Evolutionary conservation across 2,329 filamentous ascomycete species (phyloP).

Genomic region (Xylariomycetidae sp.): DNA sequence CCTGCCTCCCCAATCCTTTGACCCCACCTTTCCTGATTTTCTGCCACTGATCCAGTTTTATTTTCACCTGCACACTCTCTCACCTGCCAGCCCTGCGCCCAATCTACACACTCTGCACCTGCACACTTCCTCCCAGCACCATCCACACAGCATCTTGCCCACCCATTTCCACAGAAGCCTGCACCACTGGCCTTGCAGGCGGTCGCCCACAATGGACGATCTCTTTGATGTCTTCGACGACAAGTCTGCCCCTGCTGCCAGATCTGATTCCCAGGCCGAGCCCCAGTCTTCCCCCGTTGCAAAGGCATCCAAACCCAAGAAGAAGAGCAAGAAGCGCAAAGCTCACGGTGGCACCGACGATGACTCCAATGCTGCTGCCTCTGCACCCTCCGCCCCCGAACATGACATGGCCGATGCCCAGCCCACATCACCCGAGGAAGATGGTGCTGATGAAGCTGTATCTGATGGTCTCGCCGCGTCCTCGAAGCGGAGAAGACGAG

Average conservation of each 20-base stretch:
- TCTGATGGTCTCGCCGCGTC: conserved; percentile 44
- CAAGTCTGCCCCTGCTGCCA: conserved; percentile 42
- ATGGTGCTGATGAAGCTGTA: conserved; percentile 25
- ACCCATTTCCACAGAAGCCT: too few species aligned
- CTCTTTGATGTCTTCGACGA: conserved; percentile 80
- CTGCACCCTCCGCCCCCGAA: conserved; percentile 29
- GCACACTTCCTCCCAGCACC: too few species aligned
- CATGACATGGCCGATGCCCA: conserved; percentile 27
- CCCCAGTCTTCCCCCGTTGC: conserved; percentile 21
- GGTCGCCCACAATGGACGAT: too few species aligned
- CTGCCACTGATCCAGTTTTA: too few species aligned
- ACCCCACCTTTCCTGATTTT: too few species aligned
- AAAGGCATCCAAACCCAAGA: conserved; percentile 37
- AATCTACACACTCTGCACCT: too few species aligned
- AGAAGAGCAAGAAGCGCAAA: conserved; percentile 73
- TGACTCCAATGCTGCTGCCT: conserved; percentile 18
- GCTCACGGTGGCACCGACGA: conserved; percentile 72
- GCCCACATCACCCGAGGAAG: conserved; percentile 30
- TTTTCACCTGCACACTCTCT: too few species aligned
- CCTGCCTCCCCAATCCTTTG: too few species aligned
- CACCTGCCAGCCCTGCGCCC: too few species aligned
- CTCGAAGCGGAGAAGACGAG: conserved; percentile 58
- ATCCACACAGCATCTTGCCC: too few species aligned
- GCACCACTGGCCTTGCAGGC: too few species aligned
- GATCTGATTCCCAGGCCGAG: conserved; percentile 21